Conservation (phyloP, 371 early-diverging fungal genomes). For the Chytridium lagenaria region DNA sequence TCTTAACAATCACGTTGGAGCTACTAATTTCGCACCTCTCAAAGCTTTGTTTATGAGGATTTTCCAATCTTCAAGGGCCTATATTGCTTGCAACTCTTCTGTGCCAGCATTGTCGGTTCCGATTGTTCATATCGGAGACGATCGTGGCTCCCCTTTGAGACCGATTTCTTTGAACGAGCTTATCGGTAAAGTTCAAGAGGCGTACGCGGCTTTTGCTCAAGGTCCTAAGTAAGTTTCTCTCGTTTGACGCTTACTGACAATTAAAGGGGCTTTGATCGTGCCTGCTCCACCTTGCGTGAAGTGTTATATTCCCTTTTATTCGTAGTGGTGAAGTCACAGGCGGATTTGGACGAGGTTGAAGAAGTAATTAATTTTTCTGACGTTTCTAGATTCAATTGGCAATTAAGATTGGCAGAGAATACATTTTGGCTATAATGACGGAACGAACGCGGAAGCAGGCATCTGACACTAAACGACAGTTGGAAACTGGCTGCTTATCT, state of each 20-base stretch:
- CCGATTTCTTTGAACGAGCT: constrained; percentile 61
- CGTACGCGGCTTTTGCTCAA: constrained; percentile 73
- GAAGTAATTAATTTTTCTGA: neutral
- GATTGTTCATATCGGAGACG: constrained; percentile 25
- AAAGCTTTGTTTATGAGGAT: constrained; percentile 84
- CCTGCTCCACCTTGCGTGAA: constrained; percentile 58
- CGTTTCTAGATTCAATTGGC: constrained; percentile 66
- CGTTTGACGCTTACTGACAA: neutral
- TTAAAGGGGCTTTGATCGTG: constrained; percentile 16
- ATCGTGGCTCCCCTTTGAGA: constrained; percentile 45
- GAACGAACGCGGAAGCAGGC: constrained; percentile 63
- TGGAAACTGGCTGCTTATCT: constrained; percentile 95
- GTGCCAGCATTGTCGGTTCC: constrained; percentile 59
- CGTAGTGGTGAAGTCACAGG: constrained; percentile 50
- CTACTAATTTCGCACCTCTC: constrained; percentile 87
- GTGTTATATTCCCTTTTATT: constrained; percentile 78
- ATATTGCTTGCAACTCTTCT: constrained; percentile 67
- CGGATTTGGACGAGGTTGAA: constrained; percentile 72
- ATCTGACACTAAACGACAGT: constrained; percentile 67
- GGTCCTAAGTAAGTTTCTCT: constrained; percentile 41
- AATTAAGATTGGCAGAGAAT: constrained; percentile 85
- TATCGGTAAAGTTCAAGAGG: constrained; percentile 75
- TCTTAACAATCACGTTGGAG: constrained; percentile 86
- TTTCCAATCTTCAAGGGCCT: constrained; percentile 75
- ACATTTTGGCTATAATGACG: constrained; percentile 84